A percentile compares a stretch with the other conserved stretches of the same genome.
These are phyloP conservation scores for Agastache rugosa DNA, from an alignment of 257 asterid species.

Conservation along the genomic window DNA sequence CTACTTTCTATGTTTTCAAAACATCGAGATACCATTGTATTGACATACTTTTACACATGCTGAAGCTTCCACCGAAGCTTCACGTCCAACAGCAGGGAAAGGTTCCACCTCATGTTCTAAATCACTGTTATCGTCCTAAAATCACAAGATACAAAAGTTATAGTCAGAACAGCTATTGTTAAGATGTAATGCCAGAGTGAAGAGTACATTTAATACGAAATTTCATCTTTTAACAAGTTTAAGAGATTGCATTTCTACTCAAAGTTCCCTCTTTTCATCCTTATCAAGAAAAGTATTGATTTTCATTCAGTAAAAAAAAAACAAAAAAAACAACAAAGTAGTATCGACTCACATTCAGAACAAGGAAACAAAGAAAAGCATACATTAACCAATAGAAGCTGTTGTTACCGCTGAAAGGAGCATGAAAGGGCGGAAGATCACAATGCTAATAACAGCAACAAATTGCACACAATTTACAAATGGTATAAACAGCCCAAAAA, in stretches of 20 bases:
- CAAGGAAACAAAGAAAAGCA: background rate
- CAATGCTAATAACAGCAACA: conserved; percentile 12
- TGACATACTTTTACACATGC: conserved; percentile 75
- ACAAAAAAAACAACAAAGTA: background rate
- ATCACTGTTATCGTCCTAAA: conserved; percentile 92
- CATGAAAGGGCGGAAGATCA: conserved; percentile 26
- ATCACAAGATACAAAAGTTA: conserved; percentile 20
- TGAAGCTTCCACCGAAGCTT: conserved; percentile 75
- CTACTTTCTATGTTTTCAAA: conserved; percentile 2
- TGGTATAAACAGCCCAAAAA: background rate
- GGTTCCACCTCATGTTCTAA: conserved; percentile 75
- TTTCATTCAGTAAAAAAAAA: background rate
- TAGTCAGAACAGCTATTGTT: conserved; percentile 21
- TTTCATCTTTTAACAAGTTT: background rate
- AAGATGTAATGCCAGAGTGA: conserved; percentile 19
- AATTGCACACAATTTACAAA: background rate
- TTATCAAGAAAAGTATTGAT: background rate
- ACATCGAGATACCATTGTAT: conserved; percentile 3
- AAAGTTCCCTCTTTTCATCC: background rate
- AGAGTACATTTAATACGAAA: background rate
- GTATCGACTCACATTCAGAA: background rate
- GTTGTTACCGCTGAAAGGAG: background rate
- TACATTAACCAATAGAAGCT: background rate
- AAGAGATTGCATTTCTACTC: conserved; percentile 7
- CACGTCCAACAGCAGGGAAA: conserved; percentile 69